These are phyloP conservation scores for Saccharomyces jurei DNA, from an alignment of 805 yeast genomes.

Conservation along the genomic window DNA sequence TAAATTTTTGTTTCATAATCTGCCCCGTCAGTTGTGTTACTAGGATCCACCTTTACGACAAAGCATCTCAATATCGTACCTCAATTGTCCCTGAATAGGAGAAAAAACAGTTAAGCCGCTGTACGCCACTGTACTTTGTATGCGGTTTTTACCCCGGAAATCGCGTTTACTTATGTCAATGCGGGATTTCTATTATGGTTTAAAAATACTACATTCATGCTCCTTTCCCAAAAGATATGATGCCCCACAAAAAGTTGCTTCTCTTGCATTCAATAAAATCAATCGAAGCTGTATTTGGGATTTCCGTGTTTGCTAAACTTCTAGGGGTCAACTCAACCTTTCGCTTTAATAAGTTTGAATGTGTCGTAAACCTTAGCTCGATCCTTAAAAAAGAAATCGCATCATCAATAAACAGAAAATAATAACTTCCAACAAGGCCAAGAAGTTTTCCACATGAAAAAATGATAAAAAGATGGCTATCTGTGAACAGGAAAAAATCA, in stretches of 20 bases:
- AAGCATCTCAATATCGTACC: neutral
- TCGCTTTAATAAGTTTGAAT: neutral
- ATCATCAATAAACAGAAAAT: neutral
- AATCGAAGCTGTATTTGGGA: neutral
- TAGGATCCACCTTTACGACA: neutral
- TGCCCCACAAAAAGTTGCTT: neutral
- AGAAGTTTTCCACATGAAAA: neutral
- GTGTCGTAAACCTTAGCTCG: neutral
- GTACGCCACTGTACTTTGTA: neutral
- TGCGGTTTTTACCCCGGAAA: neutral
- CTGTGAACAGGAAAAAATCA: constrained; percentile 7
- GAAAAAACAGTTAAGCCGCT: neutral
- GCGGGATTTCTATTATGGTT: neutral
- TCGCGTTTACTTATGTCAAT: neutral
- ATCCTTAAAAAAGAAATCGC: neutral
- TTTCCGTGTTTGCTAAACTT: neutral
- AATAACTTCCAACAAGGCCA: neutral
- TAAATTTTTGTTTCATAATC: too few species aligned
- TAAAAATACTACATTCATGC: neutral
- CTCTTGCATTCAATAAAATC: neutral
- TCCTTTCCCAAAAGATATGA: neutral
- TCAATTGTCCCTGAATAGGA: neutral
- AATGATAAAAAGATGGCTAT: constrained; percentile 20
- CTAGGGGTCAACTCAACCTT: neutral
- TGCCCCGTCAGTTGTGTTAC: neutral